Evolutionary conservation across 2,329 filamentous ascomycete species (phyloP).

Genomic region (Beauveria sp.): DNA sequence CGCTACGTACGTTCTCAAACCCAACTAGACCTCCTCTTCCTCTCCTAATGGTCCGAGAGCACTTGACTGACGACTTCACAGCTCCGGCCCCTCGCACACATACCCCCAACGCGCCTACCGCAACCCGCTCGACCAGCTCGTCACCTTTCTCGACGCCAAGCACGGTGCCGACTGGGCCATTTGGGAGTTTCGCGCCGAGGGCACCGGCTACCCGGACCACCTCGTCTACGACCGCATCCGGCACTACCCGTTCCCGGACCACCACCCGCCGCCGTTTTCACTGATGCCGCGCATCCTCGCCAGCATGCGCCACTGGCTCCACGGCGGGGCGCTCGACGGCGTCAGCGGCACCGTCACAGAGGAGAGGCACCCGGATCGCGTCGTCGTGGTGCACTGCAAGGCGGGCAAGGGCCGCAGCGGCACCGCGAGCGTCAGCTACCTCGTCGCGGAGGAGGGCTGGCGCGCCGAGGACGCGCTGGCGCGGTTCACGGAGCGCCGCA

Average conservation of each 20-base stretch:
- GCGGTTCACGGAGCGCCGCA: constrained; percentile 69
- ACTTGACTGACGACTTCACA: constrained; percentile 29
- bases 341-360: background rate
- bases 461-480: constrained; percentile 43
- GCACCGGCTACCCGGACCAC: constrained; percentile 87
- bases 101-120: constrained; percentile 90
- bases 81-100: constrained; percentile 81
- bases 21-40: background rate
- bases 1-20: constrained; percentile 39
- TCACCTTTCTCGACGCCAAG: constrained; percentile 78
- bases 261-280: constrained; percentile 89
- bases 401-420: constrained; percentile 92
- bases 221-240: constrained; percentile 79
- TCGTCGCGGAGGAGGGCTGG: constrained; percentile 77
- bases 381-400: constrained; percentile 93
- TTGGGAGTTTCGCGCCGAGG: constrained; percentile 96
- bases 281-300: constrained; percentile 84
- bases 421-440: constrained; percentile 77
- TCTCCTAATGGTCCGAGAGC: background rate
- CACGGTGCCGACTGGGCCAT: constrained; percentile 85
- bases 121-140: constrained; percentile 81
- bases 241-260: constrained; percentile 95
- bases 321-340: constrained; percentile 36
- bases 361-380: constrained; percentile 33
- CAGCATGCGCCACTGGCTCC: constrained; percentile 85